Evolutionary conservation across 2,329 filamentous ascomycete species (phyloP).

Genomic region (Xylaria arbuscula): DNA sequence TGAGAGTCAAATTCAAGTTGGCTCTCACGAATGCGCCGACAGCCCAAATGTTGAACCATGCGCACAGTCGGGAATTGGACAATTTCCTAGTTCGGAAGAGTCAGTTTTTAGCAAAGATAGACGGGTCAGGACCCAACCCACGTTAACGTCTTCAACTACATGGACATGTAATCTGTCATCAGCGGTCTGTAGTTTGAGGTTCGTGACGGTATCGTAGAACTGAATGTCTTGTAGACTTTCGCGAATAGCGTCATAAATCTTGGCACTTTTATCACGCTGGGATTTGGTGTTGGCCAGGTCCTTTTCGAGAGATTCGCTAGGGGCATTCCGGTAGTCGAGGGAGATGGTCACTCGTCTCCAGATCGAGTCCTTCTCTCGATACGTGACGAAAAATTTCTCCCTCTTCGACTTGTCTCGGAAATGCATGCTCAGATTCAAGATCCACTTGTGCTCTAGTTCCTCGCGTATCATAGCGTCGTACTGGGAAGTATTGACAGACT

Average conservation of each 20-base stretch:
- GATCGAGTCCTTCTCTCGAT: slow-evolving; percentile 78
- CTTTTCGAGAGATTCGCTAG: slow-evolving; percentile 83
- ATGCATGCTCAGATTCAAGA: slow-evolving; percentile 97
- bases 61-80: slow-evolving; percentile 83
- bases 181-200: slow-evolving; percentile 90
- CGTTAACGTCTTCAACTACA: slow-evolving; percentile 94
- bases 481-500: slow-evolving; percentile 62
- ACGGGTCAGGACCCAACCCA: slow-evolving; percentile 52
- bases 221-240: slow-evolving; percentile 93
- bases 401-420: slow-evolving; percentile 92
- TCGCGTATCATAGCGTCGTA: slow-evolving; percentile 76
- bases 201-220: slow-evolving; percentile 96
- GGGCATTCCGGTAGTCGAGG: slow-evolving; percentile 87
- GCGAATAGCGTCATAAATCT: slow-evolving; percentile 94
- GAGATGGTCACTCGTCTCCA: slow-evolving; percentile 94
- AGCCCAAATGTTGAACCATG: slow-evolving; percentile 78
- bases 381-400: slow-evolving; percentile 98
- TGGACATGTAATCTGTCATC: slow-evolving; percentile 92
- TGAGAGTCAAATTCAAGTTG: slow-evolving; percentile 89
- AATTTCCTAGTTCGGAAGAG: slow-evolving; percentile 70
- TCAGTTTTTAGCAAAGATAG: slow-evolving; percentile 27
- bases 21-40: slow-evolving; percentile 74
- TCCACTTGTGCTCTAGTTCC: slow-evolving; percentile 91
- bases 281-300: slow-evolving; percentile 82
- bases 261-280: slow-evolving; percentile 90